Base-by-base conservation (phyloP, 179 eudicot genomes). In the Gypsophila paniculata region DNA sequence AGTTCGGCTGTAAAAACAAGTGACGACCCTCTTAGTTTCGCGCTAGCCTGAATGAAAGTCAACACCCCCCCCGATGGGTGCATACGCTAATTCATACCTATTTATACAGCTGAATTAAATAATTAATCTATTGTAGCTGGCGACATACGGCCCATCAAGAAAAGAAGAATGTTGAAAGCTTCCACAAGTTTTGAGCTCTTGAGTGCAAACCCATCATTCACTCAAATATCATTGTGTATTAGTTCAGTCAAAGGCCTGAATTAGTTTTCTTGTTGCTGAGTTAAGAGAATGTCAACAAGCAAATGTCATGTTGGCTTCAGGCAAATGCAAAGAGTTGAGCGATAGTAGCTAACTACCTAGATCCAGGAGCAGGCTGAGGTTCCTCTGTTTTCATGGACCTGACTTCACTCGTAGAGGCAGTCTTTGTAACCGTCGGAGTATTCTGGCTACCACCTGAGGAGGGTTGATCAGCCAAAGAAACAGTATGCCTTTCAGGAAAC, bases 401-500 rank as follows among this genome's bases (percentile, higher is more conserved):
- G 42, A 82, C 84, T 69, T 78, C 76, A 74, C 74, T 74, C 77
- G 80, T 68, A 23, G 90, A 73, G 66, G 88, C 78, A 74, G 66
- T 65, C 61, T 84, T 83, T 69, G 70, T 79, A 61, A 75, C 77
- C 44, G 86, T 65, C 59, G 80, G 51, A 74, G 70, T 74, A 65
- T 71, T 81, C 66, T 76, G 82, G 64, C 74, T 82, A 68, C 67
- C 81, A 65, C 82, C 75, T 69, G 86, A 63, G 49, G 84, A 65
- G 36, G 82, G 72, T 52, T 74, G 79, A 73, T 77, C 78, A 55
- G 82, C 70, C 38, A 87, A 78, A 52, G 70, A 70, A 22, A 73
- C 80, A 65, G 55, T 78, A 76, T 87, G 73, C 65, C 86, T 85
- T 71, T 78, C 82, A 64, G 94, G 88, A 82, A 94, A 94, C 78